Conservation (phyloP, 768 basidiomycete species). For the Hebeloma cylindrosporum region DNA sequence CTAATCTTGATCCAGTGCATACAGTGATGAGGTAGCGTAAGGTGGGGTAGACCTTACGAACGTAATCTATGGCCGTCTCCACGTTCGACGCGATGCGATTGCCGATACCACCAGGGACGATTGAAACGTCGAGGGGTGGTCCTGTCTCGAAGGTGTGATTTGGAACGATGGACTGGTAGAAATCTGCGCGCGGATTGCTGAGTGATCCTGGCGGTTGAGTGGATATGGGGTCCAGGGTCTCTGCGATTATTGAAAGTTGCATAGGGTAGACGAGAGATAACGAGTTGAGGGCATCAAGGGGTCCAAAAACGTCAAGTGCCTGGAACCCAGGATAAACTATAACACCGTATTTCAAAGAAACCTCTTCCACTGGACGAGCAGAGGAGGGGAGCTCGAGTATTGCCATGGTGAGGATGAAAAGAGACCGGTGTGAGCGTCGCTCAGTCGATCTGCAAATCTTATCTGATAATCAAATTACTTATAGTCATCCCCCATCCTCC, state of each 20-base stretch:
- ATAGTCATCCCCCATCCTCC: too few species aligned
- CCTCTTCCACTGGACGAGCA: conserved; percentile 14
- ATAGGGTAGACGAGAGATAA: conserved; percentile 28
- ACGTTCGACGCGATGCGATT: conserved; percentile 24
- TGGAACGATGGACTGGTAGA: conserved; percentile 35
- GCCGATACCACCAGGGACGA: conserved; percentile 31
- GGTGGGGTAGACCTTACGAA: conserved; percentile 32
- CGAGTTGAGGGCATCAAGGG: conserved; percentile 33
- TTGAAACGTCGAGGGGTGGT: conserved; percentile 37
- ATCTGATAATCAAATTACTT: too few species aligned
- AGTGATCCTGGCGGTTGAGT: conserved; percentile 24
- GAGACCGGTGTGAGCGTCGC: too few species aligned
- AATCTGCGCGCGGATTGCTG: conserved; percentile 23
- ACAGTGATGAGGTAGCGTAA: conserved; percentile 43
- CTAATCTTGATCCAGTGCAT: conserved; percentile 42
- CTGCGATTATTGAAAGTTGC: conserved; percentile 31
- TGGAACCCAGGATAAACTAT: conserved; percentile 33
- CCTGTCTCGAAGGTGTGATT: conserved; percentile 39
- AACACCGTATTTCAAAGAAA: conserved; percentile 29
- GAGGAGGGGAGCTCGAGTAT: conserved; percentile 11
- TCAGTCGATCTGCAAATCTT: too few species aligned
- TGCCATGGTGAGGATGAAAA: too few species aligned
- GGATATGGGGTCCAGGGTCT: conserved; percentile 34
- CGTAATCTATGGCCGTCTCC: conserved; percentile 30
- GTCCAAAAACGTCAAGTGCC: conserved; percentile 37